Percentiles rank a stretch among this genome's conserved stretches.
Conservation (phyloP, 1,284 basidiomycete genomes). For the Moesziomyces parantarcticus region DNA sequence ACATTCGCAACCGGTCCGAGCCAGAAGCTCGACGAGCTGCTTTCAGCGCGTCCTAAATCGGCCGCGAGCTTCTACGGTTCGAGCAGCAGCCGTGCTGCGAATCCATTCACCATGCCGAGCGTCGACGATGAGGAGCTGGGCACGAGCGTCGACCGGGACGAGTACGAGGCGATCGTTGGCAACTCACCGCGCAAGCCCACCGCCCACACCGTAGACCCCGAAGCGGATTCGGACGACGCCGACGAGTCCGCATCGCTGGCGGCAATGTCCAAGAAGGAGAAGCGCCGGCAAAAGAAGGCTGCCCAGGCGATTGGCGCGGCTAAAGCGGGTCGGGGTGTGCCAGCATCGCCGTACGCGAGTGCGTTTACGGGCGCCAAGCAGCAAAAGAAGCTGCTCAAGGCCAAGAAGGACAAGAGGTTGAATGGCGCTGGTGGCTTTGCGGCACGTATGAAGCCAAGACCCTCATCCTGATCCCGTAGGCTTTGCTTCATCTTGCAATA, state of each 20-base stretch:
- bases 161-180: constrained; percentile 46
- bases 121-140: constrained; percentile 34
- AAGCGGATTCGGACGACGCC: constrained; percentile 15
- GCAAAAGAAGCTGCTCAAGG: constrained; percentile 22
- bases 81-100: constrained; percentile 2
- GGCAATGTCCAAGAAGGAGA: constrained; percentile 36
- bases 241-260: constrained; percentile 1
- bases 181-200: neutral
- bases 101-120: constrained; percentile 24
- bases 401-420: constrained; percentile 17
- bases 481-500: constrained; percentile 8
- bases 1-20: constrained; percentile 6
- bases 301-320: constrained; percentile 12
- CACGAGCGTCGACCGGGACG: constrained; percentile 28
- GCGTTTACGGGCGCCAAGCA: constrained; percentile 12
- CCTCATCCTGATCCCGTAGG: neutral
- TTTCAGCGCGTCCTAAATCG: constrained; percentile 37
- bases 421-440: constrained; percentile 17
- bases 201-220: constrained; percentile 1
- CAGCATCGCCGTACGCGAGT: constrained; percentile 34
- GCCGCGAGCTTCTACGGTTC: constrained; percentile 42
- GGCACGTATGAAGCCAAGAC: constrained; percentile 27
- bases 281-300: constrained; percentile 36
- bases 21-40: constrained; percentile 24
- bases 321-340: constrained; percentile 10